Base-by-base conservation (phyloP, 2,329 filamentous ascomycete species). In the Phaeosphaeriaceae sp. region DNA sequence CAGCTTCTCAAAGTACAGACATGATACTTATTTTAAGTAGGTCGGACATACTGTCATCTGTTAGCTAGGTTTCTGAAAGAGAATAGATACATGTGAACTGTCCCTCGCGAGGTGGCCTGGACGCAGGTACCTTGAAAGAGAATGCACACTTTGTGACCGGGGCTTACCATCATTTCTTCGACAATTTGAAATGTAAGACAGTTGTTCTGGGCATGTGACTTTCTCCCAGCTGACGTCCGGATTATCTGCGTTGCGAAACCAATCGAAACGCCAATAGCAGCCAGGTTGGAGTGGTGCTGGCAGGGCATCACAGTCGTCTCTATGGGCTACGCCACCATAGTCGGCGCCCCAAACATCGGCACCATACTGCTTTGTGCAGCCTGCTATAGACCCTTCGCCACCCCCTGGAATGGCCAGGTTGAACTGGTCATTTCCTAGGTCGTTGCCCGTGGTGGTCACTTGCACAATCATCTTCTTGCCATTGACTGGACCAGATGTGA, bases 261-360 rank as follows among this genome's bases (percentile, higher is more conserved):
- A 89, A 78, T 88, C 84, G 69, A 88, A 89, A 59, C 86, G 84
- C 84, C 86, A 89, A 71, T 83, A 78, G 76, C 86, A 89, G 9
- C 86, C 86, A 10, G 76, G 78, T 78, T 86, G 83, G 51, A 89
- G 79, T 40, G 80, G 76, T 40, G 70, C 76, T 0, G 86, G 86
- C 76, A 87, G 84, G 51, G 72, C 69, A 58, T 81, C 77, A 76
- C 86, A 89, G 31, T 84, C 80, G 51, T 76, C 75, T 54, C 82
- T 78, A 51, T 80, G 80, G 20, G 77, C 76, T 61, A 88, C 79
- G 49, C 87, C 86, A 48, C 86, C 87, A 73, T 88, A 89, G 57
- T 81, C 81, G 53, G 82, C 80, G 59, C 86, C 86, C 84, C 84
- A 86, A 60, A 84, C 82, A 24, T 77, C 45, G 13, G 76, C 76